Base-by-base conservation (phyloP, 2,329 filamentous ascomycete genomes). In the Fusarium annulatum region DNA sequence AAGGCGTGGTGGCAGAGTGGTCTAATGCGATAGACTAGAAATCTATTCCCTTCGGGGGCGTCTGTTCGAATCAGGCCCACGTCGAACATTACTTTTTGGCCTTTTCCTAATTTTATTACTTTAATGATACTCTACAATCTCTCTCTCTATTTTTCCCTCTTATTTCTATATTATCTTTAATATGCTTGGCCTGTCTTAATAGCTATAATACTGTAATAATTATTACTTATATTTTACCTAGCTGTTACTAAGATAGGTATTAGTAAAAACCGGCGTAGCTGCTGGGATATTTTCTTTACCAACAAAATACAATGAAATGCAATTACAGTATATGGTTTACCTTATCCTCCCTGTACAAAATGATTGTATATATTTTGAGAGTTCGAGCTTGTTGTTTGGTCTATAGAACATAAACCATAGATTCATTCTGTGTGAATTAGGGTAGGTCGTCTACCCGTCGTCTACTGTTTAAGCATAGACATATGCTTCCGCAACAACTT, bases 21-120 rank as follows among this genome's bases (percentile, higher is more conserved):
- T 69, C 66, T 69, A 69, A 69, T 68, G 66, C 66, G 66, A 69
- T 68, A 69, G 64, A 69, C 66, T 69, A 68, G 66, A 69, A 69
- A 69, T 69, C 64, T 69, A 69, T 69, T 69, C 66, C 67, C 65
- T 41, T 69, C 66, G 64, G 64, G 67, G 66, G 64, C 66, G 64
- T 69, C 66, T 69, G 66, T 69, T 69, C 66, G 66, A 69, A 69
- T 69, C 66, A 69, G 66, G 66, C 64, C 66, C 49, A 60, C 57
- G 66, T 69, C 65, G 65, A 68, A 4, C 12, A 3, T 21, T 3
- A 6, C 3, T 21, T 52, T 52, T 52, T 23, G 7, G 4, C 7
- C 5, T 6, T 10, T 19, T 3, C 10, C 12, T 2, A 33, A 2
- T 2, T 23, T 7, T 3, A 21, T 9, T 9, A 15, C 2, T 18